These are phyloP conservation scores for Gaultheria prostrata DNA, from an alignment of 148 eudicot genomes.

Conservation along the genomic window DNA sequence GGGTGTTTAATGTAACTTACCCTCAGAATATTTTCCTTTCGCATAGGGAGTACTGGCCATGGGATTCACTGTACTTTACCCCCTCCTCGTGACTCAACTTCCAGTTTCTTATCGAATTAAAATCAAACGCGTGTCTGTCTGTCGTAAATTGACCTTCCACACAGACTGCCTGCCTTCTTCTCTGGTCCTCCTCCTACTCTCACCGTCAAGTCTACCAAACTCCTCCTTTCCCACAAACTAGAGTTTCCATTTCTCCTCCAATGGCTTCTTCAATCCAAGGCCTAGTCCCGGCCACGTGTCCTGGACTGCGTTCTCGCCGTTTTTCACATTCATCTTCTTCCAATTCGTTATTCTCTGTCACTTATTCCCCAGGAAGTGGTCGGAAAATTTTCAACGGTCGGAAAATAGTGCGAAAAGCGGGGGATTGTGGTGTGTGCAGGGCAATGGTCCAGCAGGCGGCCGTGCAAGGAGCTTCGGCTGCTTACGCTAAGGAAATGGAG, in stretches of 20 bases:
- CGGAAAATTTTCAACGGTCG: constrained; percentile 8
- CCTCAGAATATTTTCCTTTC: no score
- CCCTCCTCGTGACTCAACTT: no score
- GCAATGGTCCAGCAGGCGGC: constrained; percentile 62
- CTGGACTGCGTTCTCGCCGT: constrained; percentile 9
- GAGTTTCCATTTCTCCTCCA: constrained; percentile 9
- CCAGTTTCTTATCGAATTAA: no score
- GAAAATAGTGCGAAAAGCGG: constrained; percentile 20
- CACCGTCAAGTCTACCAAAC: background rate
- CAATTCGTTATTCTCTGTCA: background rate
- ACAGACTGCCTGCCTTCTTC: background rate
- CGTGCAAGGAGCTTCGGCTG: constrained; percentile 64
- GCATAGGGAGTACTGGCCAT: no score
- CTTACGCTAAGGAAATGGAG: constrained; percentile 88
- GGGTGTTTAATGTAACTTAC: no score
- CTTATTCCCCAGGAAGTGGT: constrained; percentile 10
- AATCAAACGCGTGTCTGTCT: no score
- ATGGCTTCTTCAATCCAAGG: constrained; percentile 35
- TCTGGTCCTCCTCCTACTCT: background rate
- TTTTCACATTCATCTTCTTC: constrained; percentile 10
- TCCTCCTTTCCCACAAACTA: background rate
- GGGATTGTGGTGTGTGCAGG: constrained; percentile 21
- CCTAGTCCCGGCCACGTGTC: constrained; percentile 16
- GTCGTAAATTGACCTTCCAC: background rate
- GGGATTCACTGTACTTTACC: no score